Percentiles rank a stretch among this genome's conserved stretches.
Evolutionary conservation across 2,329 filamentous ascomycete species (phyloP).

Genomic region (Penicillium sumatraense): DNA sequence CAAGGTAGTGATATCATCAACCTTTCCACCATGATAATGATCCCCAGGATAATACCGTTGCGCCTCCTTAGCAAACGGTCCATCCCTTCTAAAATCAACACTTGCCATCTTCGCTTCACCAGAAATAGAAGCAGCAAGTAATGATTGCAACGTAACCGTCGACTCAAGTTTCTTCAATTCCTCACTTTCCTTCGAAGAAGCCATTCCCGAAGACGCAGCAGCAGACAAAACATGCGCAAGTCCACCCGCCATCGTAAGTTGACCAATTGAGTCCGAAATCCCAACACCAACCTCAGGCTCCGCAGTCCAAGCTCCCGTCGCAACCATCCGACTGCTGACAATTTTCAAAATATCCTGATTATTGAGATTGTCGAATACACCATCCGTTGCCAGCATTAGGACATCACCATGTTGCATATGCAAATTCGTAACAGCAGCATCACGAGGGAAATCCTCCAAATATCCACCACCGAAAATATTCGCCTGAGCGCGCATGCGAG

Average conservation of each 20-base stretch:
- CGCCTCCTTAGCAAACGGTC: constrained; percentile 93
- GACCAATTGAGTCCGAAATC: constrained; percentile 64
- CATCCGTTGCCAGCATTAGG: constrained; percentile 90
- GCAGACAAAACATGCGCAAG: too few relatives aligned
- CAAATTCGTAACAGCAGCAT: constrained; percentile 80
- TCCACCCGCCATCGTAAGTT: constrained; percentile 57
- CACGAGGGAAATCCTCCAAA: constrained; percentile 80
- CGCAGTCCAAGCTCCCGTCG: constrained; percentile 73
- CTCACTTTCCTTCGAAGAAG: constrained; percentile 7
- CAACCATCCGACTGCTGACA: constrained; percentile 76
- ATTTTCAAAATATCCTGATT: constrained; percentile 85
- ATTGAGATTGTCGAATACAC: constrained; percentile 94
- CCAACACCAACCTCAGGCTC: constrained; percentile 63
- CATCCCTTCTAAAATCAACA: constrained; percentile 78
- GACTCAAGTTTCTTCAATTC: constrained; percentile 20
- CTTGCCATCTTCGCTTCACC: constrained; percentile 84
- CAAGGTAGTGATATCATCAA: constrained; percentile 92
- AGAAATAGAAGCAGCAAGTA: constrained; percentile 78
- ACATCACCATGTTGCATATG: constrained; percentile 86
- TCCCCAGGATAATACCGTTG: constrained; percentile 85
- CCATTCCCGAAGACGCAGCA: constrained; percentile 19
- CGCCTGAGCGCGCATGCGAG: constrained; percentile 76
- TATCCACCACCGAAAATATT: constrained; percentile 81
- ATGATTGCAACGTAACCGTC: constrained; percentile 69
- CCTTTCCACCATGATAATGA: constrained; percentile 87